Evolutionary conservation across 2,329 filamentous ascomycete species (phyloP), one percentile per base, ranked within the genome.

Genomic region (Aspergillus sp.): DNA sequence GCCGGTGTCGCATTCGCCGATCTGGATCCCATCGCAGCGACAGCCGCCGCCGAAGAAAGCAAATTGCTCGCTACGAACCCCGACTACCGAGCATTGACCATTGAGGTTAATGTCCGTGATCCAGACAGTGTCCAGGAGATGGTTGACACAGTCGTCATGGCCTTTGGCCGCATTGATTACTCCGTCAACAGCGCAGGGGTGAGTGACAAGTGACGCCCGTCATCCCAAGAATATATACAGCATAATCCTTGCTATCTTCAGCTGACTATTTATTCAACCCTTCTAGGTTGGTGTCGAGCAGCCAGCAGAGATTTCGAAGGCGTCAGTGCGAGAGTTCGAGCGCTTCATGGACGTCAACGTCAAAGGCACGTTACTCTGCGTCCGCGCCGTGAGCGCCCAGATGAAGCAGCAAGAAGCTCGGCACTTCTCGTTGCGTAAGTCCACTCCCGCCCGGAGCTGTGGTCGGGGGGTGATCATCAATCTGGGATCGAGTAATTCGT

Each of bases 281-380:
- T 21, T 23, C 25, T 32, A 60, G 57, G 30, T 60, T 28, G 60
- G 53, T 10, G 30, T 58, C 13, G 50, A 21, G 36, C 28, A 30
- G 19, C 43, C 50, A 23, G 39, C 10, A 13, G n/a, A 23, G 36
- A 23, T 62, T 28, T 19, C 51, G 2, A 57, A 55, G 10, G 39
- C 59, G 2, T 55, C 54, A 15, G 28, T 47, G 19, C 67, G 69
- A 5, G 66, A 78, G 54, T 80, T 73, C 63, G 68, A 75, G 57
- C 74, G 71, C 38, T 60, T 76, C 8, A 70, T 74, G 2, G 64
- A 72, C 21, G 73, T 76, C 7, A 82, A 80, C 58, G 61, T 76
- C 12, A 75, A 71, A 12, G 77, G 77, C 4, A 76, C 77, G 1
- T 74, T 80, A 25, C 71, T 78, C 30, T 73, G 76, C 53, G 75